A percentile compares a stretch with the other conserved stretches of the same genome.
Evolutionary conservation across 768 basidiomycete genomes (phyloP).

Genomic region (Suillus bovinus): DNA sequence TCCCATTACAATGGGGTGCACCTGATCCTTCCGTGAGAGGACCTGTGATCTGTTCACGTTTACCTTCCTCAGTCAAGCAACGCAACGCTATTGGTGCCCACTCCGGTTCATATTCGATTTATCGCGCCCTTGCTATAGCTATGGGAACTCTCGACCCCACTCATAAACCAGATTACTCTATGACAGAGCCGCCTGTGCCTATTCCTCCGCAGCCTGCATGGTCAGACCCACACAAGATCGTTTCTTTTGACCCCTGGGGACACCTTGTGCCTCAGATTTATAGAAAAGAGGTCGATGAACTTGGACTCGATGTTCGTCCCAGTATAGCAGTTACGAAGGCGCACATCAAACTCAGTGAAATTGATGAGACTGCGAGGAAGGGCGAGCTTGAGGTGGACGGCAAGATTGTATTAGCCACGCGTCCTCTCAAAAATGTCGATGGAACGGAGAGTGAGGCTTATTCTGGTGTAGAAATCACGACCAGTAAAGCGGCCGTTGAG

Average conservation of each 20-base stretch:
- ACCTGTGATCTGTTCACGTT: slow-evolving; percentile 86
- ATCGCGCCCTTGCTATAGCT: slow-evolving; percentile 89
- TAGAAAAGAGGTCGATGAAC: slow-evolving; percentile 55
- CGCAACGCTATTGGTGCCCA: slow-evolving; percentile 96
- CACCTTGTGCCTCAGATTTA: slow-evolving; percentile 81
- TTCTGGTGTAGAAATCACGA: slow-evolving; percentile 83
- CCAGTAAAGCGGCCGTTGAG: slow-evolving; percentile 94
- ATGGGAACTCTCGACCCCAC: slow-evolving; percentile 79
- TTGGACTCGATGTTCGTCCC: slow-evolving; percentile 83
- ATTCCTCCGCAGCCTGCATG: slow-evolving; percentile 79
- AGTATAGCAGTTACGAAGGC: slow-evolving; percentile 93
- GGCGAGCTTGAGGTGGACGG: slow-evolving; percentile 81
- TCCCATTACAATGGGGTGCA: slow-evolving; percentile 82
- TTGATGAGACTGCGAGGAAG: slow-evolving; percentile 76
- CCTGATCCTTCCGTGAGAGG: slow-evolving; percentile 65
- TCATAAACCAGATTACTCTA: slow-evolving; percentile 79
- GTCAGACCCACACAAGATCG: slow-evolving; percentile 78
- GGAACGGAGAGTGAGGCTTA: slow-evolving; percentile 55
- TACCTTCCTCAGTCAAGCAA: slow-evolving; percentile 79
- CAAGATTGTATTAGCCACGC: slow-evolving; percentile 72
- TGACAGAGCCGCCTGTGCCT: slow-evolving; percentile 82
- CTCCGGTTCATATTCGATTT: slow-evolving; percentile 92
- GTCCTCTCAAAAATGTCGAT: slow-evolving; percentile 62
- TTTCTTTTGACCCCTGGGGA: slow-evolving; percentile 93
- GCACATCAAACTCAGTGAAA: slow-evolving; percentile 92